Conservation (phyloP, 2,329 filamentous ascomycete species). For the Sodiomyces alkalinus region DNA sequence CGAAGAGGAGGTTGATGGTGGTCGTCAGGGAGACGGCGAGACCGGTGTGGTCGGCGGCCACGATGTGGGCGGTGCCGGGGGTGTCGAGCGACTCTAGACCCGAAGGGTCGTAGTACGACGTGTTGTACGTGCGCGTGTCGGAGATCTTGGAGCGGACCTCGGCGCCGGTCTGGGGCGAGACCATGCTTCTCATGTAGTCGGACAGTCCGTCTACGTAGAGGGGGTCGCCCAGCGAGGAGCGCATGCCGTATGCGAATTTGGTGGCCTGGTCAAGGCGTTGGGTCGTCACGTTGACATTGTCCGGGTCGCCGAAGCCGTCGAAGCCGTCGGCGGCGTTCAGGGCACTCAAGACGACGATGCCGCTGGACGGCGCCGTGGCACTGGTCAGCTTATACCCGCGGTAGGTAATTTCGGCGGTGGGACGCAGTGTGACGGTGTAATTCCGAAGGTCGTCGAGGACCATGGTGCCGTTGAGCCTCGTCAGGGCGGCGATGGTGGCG, state of each 20-base stretch:
- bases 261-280: slow-evolving; percentile 77
- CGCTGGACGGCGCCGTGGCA: slow-evolving; percentile 57
- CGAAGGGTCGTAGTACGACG: slow-evolving; percentile 26
- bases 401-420: slow-evolving; percentile 46
- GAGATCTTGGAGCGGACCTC: slow-evolving; percentile 31
- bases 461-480: slow-evolving; percentile 58
- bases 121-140: slow-evolving; percentile 20
- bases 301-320: slow-evolving; percentile 41
- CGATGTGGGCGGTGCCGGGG: slow-evolving; percentile 52
- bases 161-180: slow-evolving; percentile 46
- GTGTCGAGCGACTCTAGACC: slow-evolving; percentile 38
- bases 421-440: slow-evolving; percentile 52
- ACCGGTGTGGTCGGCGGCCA: slow-evolving; percentile 52
- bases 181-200: slow-evolving; percentile 44
- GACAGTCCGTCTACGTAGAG: slow-evolving; percentile 47
- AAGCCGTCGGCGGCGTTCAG: slow-evolving; percentile 67
- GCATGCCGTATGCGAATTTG: slow-evolving; percentile 64
- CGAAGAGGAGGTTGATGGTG: slow-evolving; percentile 70
- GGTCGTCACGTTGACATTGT: slow-evolving; percentile 43
- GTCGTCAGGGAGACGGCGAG: slow-evolving; percentile 65
- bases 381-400: slow-evolving; percentile 54
- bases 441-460: slow-evolving; percentile 54
- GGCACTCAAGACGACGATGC: slow-evolving; percentile 54
- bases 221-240: slow-evolving; percentile 63
- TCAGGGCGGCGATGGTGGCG: slow-evolving; percentile 51